Evolutionary conservation across 2,329 filamentous ascomycete genomes (phyloP).

Genomic region (Nemania sp.): DNA sequence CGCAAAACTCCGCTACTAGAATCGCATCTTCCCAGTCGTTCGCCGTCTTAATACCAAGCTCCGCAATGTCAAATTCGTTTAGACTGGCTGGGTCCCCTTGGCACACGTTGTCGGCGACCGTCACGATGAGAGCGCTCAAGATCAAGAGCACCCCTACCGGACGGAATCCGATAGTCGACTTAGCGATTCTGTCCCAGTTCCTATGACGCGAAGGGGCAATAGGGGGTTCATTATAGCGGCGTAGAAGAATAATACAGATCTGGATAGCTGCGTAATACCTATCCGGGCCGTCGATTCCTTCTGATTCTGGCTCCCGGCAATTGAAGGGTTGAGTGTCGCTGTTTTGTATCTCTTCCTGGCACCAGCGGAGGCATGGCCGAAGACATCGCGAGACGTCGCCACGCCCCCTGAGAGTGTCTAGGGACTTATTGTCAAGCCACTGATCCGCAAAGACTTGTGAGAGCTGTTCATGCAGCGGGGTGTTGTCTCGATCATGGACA

Average conservation of each 20-base stretch:
- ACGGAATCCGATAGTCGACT: neutral
- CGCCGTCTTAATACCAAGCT: neutral
- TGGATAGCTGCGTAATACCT: neutral
- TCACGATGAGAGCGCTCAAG: constrained; percentile 38
- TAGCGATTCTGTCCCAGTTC: constrained; percentile 27
- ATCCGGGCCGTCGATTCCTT: neutral
- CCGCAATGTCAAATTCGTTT: constrained; percentile 18
- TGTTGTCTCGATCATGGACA: neutral
- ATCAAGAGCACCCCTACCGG: constrained; percentile 34
- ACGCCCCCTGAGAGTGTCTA: neutral
- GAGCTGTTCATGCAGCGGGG: neutral
- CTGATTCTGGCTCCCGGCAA: constrained; percentile 4
- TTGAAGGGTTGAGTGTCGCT: neutral
- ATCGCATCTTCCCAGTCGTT: neutral
- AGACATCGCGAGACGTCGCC: constrained; percentile 15
- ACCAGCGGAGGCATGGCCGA: constrained; percentile 30
- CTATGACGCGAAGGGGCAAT: neutral
- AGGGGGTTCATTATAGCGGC: constrained; percentile 13
- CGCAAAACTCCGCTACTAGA: constrained; percentile 30
- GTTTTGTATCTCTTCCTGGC: constrained; percentile 12
- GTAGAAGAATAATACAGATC: constrained; percentile 37
- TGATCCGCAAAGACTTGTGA: neutral
- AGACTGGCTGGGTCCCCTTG: neutral
- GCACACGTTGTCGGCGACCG: neutral
- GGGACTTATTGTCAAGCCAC: neutral